Conservation (phyloP, 768 basidiomycete species). For the Suillus ampliporus region DNA sequence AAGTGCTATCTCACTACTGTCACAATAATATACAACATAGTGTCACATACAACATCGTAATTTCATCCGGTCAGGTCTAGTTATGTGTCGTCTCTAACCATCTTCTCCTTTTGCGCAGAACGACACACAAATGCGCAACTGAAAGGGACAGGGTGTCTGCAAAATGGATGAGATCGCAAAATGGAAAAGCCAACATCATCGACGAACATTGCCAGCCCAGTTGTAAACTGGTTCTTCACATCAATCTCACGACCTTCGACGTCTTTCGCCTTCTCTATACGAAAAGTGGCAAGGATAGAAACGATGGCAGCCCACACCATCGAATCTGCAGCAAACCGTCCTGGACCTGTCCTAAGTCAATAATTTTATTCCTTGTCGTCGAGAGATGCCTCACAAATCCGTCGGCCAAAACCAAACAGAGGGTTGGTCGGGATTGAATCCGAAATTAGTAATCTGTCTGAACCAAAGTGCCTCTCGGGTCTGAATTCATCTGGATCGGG, state of each 20-base stretch:
- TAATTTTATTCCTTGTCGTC: background rate
- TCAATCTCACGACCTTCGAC: background rate
- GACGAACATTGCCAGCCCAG: background rate
- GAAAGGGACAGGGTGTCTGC: background rate
- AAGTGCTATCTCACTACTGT: background rate
- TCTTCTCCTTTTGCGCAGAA: background rate
- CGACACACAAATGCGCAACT: background rate
- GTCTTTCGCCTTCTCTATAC: constrained; percentile 13
- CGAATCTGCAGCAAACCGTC: constrained; percentile 10
- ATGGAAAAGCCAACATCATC: background rate
- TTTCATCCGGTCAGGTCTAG: background rate
- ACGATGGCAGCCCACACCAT: constrained; percentile 11
- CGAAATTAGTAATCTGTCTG: constrained; percentile 15
- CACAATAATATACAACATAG: no score
- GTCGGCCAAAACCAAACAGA: constrained; percentile 13
- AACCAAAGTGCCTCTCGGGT: constrained; percentile 39
- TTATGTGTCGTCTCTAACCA: background rate
- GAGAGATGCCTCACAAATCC: constrained; percentile 9
- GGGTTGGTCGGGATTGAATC: background rate
- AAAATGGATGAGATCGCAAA: constrained; percentile 2
- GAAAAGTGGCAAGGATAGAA: constrained; percentile 27
- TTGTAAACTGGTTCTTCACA: background rate
- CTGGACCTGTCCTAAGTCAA: constrained; percentile 13
- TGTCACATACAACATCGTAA: background rate
- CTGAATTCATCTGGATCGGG: constrained; percentile 38